Evolutionary conservation across 345 rosid species (phyloP), one percentile per base, ranked within the genome.

Genomic region (Camelina neglecta): DNA sequence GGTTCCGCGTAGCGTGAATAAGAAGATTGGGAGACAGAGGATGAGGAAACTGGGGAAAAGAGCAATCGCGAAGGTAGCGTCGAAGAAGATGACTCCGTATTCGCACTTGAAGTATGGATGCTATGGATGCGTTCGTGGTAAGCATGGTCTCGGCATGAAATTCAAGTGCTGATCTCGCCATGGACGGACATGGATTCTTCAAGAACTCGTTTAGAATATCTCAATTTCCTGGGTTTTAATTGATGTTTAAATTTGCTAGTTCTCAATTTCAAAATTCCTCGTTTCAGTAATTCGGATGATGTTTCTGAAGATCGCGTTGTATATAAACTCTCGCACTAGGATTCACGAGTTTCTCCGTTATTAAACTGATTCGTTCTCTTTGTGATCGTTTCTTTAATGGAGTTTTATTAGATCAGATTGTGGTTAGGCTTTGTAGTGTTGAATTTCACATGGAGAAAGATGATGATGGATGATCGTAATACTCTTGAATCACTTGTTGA

Each of bases 41-140:
- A 72, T 82, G 78, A 82, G 81, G 83, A 82, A 84, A 60, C 3
- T 84, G 51, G 87, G 85, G 77, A 84, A 82, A 72, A 72, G 84
- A 66, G 76, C 50, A 11, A 82, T 67, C 72, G 72, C 87, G 23
- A 84, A 80, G 80, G 73, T 75, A 26, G 58, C 31, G 9, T 71
- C 85, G 8, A 84, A 82, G 82, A 71, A 82, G 82, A 71, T 47
- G 69, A 58, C 76, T 73, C 81, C 82, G 38, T 68, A 74, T 73
- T 65, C 75, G 0, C 78, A 73, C 39, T 57, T 84, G 81, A 84
- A 75, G 48, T 67, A 75, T 18, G 18, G 18, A 18, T 18, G 18
- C 1, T 21, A 21, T 67, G 84, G 84, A 0, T 64, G 73, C 75
- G n/a, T 78, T 54, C 76, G 79, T 4, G 87, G 87, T 38, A 84